Percentiles rank a stretch among this genome's conserved stretches.
phyloP scores from a whole-genome alignment of 2,329 filamentous ascomycete genomes.

The Neonectria neomacrospora region DNA sequence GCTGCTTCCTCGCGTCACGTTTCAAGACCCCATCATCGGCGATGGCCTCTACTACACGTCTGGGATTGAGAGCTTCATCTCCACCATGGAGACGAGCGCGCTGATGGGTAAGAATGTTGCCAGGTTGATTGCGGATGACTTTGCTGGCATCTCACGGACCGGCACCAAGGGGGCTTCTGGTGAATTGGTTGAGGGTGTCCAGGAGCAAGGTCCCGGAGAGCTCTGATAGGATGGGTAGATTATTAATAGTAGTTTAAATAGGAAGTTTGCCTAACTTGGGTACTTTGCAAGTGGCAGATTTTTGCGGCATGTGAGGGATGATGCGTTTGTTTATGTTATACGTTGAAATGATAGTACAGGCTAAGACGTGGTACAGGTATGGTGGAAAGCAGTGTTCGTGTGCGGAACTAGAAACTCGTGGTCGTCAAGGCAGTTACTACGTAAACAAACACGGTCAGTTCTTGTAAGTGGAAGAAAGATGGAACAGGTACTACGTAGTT shows the following conservation, averaged over 20 bases:
- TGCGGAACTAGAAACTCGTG: no score
- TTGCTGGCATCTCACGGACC: constrained; percentile 43
- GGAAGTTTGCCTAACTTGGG: neutral
- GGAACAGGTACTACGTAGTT: neutral
- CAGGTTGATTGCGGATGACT: constrained; percentile 73
- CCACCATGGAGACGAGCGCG: constrained; percentile 96
- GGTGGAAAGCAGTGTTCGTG: neutral
- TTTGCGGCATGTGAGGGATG: neutral
- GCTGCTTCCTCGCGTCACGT: constrained; percentile 84
- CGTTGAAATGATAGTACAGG: neutral
- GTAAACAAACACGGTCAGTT: no score
- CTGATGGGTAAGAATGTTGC: constrained; percentile 91
- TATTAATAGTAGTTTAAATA: neutral
- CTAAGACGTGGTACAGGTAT: neutral
- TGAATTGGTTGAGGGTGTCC: constrained; percentile 9
- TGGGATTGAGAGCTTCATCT: constrained; percentile 92
- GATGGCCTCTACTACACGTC: constrained; percentile 76
- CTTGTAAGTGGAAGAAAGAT: neutral
- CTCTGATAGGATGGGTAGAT: neutral
- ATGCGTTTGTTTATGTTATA: neutral
- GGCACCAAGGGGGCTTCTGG: constrained; percentile 10
- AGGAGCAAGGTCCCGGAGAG: neutral
- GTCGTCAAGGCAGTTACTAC: no score
- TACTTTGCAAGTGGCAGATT: neutral
- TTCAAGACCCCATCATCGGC: constrained; percentile 81